These are phyloP conservation scores for Limtongozyma cylindracea DNA, from an alignment of 805 yeast species.

Conservation along the genomic window DNA sequence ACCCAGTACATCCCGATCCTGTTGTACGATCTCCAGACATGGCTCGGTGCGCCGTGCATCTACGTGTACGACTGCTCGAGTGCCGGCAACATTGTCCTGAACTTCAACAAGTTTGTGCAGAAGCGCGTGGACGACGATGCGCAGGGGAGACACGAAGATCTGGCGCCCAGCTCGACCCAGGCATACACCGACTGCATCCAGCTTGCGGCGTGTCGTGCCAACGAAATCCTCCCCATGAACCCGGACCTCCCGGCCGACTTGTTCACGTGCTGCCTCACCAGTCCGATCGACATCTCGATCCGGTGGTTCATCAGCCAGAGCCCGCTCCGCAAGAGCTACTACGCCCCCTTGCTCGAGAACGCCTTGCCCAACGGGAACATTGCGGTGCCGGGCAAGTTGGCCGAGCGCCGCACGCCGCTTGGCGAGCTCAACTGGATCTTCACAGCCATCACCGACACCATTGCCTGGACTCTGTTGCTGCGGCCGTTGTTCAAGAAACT, in stretches of 20 bases:
- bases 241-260: constrained; percentile 92
- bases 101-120: constrained; percentile 75
- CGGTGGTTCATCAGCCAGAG: constrained; percentile 79
- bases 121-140: constrained; percentile 74
- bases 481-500: constrained; percentile 71
- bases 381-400: constrained; percentile 68
- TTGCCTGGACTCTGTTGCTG: constrained; percentile 87
- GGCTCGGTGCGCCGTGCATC: constrained; percentile 96
- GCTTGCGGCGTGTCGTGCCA: constrained; percentile 73
- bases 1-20: constrained; percentile 96
- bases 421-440: constrained; percentile 96
- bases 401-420: constrained; percentile 83
- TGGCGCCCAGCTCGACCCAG: constrained; percentile 34
- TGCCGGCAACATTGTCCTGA: constrained; percentile 81
- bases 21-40: constrained; percentile 79
- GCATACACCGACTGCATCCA: constrained; percentile 75
- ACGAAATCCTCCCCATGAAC: constrained; percentile 74
- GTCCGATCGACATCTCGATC: constrained; percentile 86
- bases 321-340: constrained; percentile 29
- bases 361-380: constrained; percentile 30
- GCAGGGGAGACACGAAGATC: constrained; percentile 23
- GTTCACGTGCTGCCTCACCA: constrained; percentile 84
- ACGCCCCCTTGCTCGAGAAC: constrained; percentile 17
- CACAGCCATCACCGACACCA: constrained; percentile 93
- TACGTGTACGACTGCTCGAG: constrained; percentile 86